These are phyloP conservation scores for Kodamaea suecica DNA, from an alignment of 1,139 yeast genomes.

Conservation along the genomic window DNA sequence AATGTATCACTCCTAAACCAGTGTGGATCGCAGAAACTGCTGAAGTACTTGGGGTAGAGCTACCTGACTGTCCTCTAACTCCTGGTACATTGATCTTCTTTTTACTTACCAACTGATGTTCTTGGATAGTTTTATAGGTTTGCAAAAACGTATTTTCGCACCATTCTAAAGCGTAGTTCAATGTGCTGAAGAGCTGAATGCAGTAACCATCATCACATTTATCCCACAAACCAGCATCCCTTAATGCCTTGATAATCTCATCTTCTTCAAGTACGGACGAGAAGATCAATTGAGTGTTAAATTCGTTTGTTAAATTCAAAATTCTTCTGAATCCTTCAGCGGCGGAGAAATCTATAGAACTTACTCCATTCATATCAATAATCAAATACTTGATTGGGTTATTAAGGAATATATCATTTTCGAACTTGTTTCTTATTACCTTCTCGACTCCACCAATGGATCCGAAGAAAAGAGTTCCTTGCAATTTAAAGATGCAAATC, in stretches of 20 bases:
- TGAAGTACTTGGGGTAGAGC: conserved; percentile 9
- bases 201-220: conserved; percentile 32
- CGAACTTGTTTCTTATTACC: conserved; percentile 65
- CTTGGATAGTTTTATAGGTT: conserved; percentile 49
- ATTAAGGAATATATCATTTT: conserved; percentile 47
- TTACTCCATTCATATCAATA: conserved; percentile 79
- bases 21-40: conserved; percentile 1
- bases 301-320: conserved; percentile 69
- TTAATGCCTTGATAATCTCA: conserved; percentile 58
- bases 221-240: conserved; percentile 73
- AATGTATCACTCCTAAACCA: conserved; percentile 4
- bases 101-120: conserved; percentile 14
- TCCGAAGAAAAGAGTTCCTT: conserved; percentile 90
- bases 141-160: conserved; percentile 87
- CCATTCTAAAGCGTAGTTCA: conserved; percentile 92
- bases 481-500: conserved; percentile 79
- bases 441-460: conserved; percentile 89
- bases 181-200: conserved; percentile 64
- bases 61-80: conserved; percentile 13
- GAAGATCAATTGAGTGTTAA: conserved; percentile 67
- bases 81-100: conserved; percentile 16
- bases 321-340: conserved; percentile 94
- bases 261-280: conserved; percentile 71
- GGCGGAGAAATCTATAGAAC: conserved; percentile 87
- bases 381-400: conserved; percentile 75